Conservation (phyloP, 176 grass and related monocot species). For the Oryza nivara region DNA sequence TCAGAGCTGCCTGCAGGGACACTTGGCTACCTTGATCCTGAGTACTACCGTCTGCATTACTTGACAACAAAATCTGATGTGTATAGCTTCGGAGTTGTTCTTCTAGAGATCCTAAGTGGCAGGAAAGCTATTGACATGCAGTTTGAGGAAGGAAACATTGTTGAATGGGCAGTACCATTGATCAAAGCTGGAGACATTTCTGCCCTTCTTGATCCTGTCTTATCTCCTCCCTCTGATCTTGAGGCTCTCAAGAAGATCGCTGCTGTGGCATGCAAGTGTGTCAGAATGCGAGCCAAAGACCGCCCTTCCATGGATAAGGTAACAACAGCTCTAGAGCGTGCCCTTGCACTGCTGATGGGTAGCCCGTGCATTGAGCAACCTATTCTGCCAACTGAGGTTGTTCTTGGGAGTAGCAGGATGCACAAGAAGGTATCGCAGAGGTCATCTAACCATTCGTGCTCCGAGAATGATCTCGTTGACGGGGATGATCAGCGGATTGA, state of each 20-base stretch:
- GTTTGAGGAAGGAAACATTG: constrained; percentile 94
- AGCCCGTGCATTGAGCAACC: constrained; percentile 90
- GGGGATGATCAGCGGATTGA: constrained; percentile 76
- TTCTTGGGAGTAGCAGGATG: constrained; percentile 90
- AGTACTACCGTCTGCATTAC: constrained; percentile 98
- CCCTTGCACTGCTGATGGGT: constrained; percentile 89
- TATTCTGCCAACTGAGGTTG: constrained; percentile 91
- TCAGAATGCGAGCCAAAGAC: constrained; percentile 94
- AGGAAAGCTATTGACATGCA: constrained; percentile 99
- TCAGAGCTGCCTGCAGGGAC: constrained; percentile 93
- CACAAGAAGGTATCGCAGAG: constrained; percentile 91
- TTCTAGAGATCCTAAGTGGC: constrained; percentile 90
- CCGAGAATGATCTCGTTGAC: constrained; percentile 80
- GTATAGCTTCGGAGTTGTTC: constrained; percentile 94
- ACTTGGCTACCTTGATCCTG: constrained; percentile 92
- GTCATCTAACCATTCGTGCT: constrained; percentile 94
- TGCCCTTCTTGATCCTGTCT: constrained; percentile 67
- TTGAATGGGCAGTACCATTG: constrained; percentile 92
- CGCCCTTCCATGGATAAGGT: constrained; percentile 97
- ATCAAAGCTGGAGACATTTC: constrained; percentile 90
- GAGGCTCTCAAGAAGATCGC: constrained; percentile 97
- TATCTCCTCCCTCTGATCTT: constrained; percentile 74
- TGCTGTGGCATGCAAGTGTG: constrained; percentile 87
- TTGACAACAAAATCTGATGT: constrained; percentile 97
- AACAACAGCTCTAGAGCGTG: constrained; percentile 85